A percentile compares a stretch with the other conserved stretches of the same genome.
Evolutionary conservation across 2,329 filamentous ascomycete genomes (phyloP).

Genomic region (Dactylellina drechsleri): DNA sequence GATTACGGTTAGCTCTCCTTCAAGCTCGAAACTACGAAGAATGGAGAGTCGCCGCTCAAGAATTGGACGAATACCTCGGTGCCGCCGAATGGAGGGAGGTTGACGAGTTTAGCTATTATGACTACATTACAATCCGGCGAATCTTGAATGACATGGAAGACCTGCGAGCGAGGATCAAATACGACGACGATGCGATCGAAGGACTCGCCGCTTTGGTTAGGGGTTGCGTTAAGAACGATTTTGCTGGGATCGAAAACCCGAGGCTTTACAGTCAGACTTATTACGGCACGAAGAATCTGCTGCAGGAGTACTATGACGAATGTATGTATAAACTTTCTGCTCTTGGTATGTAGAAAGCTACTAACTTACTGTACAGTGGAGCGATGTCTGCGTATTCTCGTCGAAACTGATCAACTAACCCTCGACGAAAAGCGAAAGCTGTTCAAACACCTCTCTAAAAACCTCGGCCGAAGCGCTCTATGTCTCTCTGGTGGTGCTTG

Average conservation of each 20-base stretch:
- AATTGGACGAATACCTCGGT: slow-evolving; percentile 81
- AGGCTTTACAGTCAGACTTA: slow-evolving; percentile 97
- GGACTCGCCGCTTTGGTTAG: slow-evolving; percentile 82
- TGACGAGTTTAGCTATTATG: slow-evolving; percentile 85
- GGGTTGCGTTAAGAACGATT: slow-evolving; percentile 97
- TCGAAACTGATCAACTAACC: slow-evolving; percentile 73
- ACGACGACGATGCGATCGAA: slow-evolving; percentile 72
- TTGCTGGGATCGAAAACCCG: slow-evolving; percentile 92
- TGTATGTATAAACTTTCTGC: slow-evolving; percentile 63
- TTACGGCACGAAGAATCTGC: slow-evolving; percentile 93
- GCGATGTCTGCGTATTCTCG: slow-evolving; percentile 73
- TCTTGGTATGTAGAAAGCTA: not conserved
- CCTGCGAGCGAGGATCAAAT: slow-evolving; percentile 67
- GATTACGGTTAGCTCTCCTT: slow-evolving; percentile 76
- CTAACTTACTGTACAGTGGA: slow-evolving; percentile 66
- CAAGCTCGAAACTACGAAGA: slow-evolving; percentile 78
- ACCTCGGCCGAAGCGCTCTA: slow-evolving; percentile 90
- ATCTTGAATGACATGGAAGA: slow-evolving; percentile 80
- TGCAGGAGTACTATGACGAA: slow-evolving; percentile 90
- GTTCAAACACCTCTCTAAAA: slow-evolving; percentile 88
- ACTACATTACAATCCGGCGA: slow-evolving; percentile 81
- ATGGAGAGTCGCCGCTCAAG: slow-evolving; percentile 82
- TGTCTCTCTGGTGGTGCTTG: slow-evolving; percentile 93
- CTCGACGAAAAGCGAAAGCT: slow-evolving; percentile 79
- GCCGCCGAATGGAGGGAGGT: slow-evolving; percentile 82